phyloP scores from a whole-genome alignment of 306 rosid species.

The Parietaria judaica region DNA sequence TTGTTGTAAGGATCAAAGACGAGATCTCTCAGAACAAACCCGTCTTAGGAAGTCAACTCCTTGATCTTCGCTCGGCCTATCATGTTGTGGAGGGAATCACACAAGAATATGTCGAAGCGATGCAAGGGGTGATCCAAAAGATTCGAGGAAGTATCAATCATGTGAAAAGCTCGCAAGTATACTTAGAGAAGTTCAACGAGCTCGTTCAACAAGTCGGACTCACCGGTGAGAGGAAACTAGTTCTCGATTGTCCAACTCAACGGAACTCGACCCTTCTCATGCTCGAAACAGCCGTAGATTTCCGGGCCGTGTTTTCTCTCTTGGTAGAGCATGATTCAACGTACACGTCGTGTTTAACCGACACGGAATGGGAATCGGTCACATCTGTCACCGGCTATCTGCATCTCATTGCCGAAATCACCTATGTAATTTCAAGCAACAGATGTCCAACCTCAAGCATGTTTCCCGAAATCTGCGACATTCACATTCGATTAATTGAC shows the following conservation, averaged over 20 bases:
- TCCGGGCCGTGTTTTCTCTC: conserved; percentile 59
- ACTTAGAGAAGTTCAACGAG: conserved; percentile 65
- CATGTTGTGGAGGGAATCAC: conserved; percentile 59
- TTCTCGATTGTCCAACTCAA: conserved; percentile 52
- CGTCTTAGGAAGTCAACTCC: conserved; percentile 50
- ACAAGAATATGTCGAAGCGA: conserved; percentile 54
- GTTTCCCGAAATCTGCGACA: conserved; percentile 86
- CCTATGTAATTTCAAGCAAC: conserved; percentile 50
- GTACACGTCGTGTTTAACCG: conserved; percentile 48
- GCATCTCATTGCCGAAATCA: conserved; percentile 76
- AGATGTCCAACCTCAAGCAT: conserved; percentile 66
- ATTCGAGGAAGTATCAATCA: conserved; percentile 65
- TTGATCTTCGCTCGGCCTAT: conserved; percentile 77
- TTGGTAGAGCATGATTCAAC: conserved; percentile 61
- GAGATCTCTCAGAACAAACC: conserved; percentile 67
- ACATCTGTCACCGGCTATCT: conserved; percentile 46
- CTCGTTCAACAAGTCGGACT: conserved; percentile 59
- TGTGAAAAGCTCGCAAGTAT: conserved; percentile 64
- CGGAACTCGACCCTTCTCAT: conserved; percentile 73
- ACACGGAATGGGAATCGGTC: conserved; percentile 79
- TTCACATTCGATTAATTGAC: conserved; percentile 75
- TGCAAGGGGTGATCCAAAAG: conserved; percentile 59
- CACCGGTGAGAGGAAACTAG: conserved; percentile 42
- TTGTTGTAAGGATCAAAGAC: conserved; percentile 63
- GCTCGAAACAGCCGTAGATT: conserved; percentile 78